These are phyloP conservation scores for Mycena kentingensis DNA, from an alignment of 768 basidiomycete species.

Conservation along the genomic window DNA sequence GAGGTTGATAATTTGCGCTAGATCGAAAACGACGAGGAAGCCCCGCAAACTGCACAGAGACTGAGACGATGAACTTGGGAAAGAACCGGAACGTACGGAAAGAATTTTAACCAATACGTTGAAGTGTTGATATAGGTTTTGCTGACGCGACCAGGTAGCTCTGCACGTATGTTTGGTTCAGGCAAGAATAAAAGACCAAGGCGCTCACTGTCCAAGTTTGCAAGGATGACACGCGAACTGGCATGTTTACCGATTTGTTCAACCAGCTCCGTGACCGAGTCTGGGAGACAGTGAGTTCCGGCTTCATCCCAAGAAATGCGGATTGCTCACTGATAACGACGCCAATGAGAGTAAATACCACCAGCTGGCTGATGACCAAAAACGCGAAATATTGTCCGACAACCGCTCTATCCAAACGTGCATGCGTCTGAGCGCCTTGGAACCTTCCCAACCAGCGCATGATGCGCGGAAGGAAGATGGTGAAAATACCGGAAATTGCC, in stretches of 20 bases:
- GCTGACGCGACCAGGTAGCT: constrained; percentile 64
- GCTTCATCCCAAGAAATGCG: neutral
- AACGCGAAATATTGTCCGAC: constrained; percentile 84
- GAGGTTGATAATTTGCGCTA: constrained; percentile 76
- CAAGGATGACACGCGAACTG: constrained; percentile 30
- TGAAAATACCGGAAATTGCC: constrained; percentile 70
- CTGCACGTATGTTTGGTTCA: constrained; percentile 33
- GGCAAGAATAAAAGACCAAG: neutral
- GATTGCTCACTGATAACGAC: constrained; percentile 64
- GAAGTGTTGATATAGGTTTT: constrained; percentile 78
- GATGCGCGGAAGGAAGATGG: constrained; percentile 73
- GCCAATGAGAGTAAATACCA: constrained; percentile 82
- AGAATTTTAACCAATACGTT: constrained; percentile 81
- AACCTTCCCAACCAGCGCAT: constrained; percentile 77
- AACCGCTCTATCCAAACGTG: constrained; percentile 74
- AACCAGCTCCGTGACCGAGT: constrained; percentile 36
- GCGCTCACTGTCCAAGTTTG: constrained; percentile 35
- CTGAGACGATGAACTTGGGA: neutral
- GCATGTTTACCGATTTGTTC: constrained; percentile 28
- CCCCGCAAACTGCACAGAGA: constrained; percentile 60
- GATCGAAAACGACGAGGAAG: constrained; percentile 79
- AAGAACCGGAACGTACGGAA: constrained; percentile 64
- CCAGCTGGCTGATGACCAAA: constrained; percentile 79
- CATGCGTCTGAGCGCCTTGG: constrained; percentile 52
- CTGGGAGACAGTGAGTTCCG: constrained; percentile 11